These are phyloP conservation scores for Fusarium graminum DNA, from an alignment of 2,329 filamentous ascomycete species.

Conservation along the genomic window DNA sequence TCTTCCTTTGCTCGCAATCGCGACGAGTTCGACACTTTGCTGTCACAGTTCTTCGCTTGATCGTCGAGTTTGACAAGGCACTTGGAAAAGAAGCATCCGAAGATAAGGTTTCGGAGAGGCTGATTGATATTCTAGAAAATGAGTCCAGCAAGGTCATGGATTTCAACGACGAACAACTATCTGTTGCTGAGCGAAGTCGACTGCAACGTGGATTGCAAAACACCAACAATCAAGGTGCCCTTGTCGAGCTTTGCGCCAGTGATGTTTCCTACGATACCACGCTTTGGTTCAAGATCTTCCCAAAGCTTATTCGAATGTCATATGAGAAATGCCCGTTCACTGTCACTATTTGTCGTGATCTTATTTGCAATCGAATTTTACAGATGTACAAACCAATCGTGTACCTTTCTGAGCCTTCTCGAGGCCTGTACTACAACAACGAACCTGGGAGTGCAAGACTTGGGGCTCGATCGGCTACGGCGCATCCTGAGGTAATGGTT, in stretches of 20 bases:
- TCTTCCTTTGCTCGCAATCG: constrained; percentile 97
- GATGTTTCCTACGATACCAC: constrained; percentile 95
- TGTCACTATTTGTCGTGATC: constrained; percentile 88
- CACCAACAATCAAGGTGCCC: constrained; percentile 83
- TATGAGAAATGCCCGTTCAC: constrained; percentile 93
- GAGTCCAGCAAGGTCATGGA: constrained; percentile 91
- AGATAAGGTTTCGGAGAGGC: constrained; percentile 75
- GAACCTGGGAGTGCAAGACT: constrained; percentile 68
- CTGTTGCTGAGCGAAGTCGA: constrained; percentile 91
- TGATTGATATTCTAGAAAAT: constrained; percentile 93
- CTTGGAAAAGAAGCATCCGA: constrained; percentile 75
- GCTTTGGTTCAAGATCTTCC: constrained; percentile 98
- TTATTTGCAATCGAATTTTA: constrained; percentile 90
- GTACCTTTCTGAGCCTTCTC: constrained; percentile 78
- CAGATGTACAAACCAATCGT: constrained; percentile 93
- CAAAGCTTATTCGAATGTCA: constrained; percentile 90
- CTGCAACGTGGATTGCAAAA: constrained; percentile 90
- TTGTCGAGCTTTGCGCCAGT: constrained; percentile 95
- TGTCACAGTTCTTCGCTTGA: constrained; percentile 89
- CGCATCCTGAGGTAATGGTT: constrained; percentile 86
- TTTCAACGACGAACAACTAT: constrained; percentile 90
- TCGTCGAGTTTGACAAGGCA: constrained; percentile 92
- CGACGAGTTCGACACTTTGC: constrained; percentile 89
- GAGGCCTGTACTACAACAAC: constrained; percentile 73
- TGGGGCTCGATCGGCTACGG: constrained; percentile 70